Evolutionary conservation across 495 filamentous ascomycete genomes (phyloP).

Genomic region (Neurospora tetraspora): DNA sequence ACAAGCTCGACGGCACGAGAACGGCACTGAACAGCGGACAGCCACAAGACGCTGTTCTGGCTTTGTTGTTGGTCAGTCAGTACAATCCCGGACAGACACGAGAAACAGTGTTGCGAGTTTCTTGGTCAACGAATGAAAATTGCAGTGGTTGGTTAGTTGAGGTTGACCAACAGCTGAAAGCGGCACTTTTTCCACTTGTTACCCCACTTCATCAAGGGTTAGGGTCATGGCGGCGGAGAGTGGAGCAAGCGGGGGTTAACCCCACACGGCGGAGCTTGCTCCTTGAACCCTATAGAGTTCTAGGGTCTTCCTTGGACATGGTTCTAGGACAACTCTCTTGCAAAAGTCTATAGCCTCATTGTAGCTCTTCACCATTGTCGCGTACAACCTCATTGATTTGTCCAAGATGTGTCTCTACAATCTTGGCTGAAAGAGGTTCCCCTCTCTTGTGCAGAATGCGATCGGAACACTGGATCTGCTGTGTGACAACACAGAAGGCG

Average conservation of each 20-base stretch:
- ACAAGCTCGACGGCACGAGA: not conserved
- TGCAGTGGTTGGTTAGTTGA: not conserved
- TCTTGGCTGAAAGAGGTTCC: not conserved
- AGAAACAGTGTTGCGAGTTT: no score
- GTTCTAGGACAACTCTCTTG: not conserved
- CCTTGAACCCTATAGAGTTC: not conserved
- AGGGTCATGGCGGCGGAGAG: not conserved
- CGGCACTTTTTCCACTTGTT: not conserved
- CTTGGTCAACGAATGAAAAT: no score
- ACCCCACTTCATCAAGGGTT: not conserved
- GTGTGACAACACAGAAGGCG: not conserved
- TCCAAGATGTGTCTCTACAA: not conserved
- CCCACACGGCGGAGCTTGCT: not conserved
- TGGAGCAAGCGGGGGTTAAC: not conserved
- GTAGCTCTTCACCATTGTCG: not conserved
- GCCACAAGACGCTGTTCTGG: not conserved
- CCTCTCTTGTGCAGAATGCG: not conserved
- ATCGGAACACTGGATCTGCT: no score
- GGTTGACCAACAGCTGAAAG: not conserved
- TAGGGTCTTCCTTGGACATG: not conserved
- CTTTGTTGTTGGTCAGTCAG: not conserved
- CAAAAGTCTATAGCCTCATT: not conserved
- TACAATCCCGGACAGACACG: not conserved
- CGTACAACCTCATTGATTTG: not conserved
- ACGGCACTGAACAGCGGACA: not conserved